Evolutionary conservation across 371 early-diverging fungal species (phyloP).

Genomic region (Thermomucor indicae-seudaticae): DNA sequence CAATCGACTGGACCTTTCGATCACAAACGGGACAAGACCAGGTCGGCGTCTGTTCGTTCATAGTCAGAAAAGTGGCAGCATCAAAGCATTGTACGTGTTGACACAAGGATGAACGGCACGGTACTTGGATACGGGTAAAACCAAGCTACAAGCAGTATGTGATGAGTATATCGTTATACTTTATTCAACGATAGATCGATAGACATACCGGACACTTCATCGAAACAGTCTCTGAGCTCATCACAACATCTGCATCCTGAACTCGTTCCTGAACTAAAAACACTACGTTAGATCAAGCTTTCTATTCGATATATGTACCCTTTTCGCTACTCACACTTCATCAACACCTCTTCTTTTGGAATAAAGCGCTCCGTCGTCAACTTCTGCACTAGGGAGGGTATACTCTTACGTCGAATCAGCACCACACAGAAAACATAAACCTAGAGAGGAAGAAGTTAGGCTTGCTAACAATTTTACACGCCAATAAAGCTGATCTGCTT

Average conservation of each 20-base stretch:
- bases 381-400: constrained; percentile 35
- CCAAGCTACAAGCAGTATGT: constrained; percentile 44
- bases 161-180: not conserved
- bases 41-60: constrained; percentile 68
- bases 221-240: constrained; percentile 51
- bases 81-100: constrained; percentile 79
- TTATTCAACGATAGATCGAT: not conserved
- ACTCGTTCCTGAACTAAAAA: constrained; percentile 23
- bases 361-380: constrained; percentile 34
- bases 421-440: constrained; percentile 40
- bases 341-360: constrained; percentile 42
- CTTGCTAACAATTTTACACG: not conserved
- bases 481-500: not conserved
- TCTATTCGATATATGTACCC: not conserved
- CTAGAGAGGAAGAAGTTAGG: constrained; percentile 11
- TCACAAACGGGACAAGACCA: constrained; percentile 78
- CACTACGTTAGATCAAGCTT: not conserved
- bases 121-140: constrained; percentile 57
- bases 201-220: constrained; percentile 54
- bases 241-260: constrained; percentile 49
- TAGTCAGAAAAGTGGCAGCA: constrained; percentile 54
- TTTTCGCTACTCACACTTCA: constrained; percentile 37
- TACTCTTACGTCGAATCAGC: constrained; percentile 40
- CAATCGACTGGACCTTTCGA: constrained; percentile 50
- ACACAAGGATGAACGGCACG: constrained; percentile 59